Evolutionary conservation across 1,284 basidiomycete species (phyloP).

Genomic region (Sporisorium sorghi): DNA sequence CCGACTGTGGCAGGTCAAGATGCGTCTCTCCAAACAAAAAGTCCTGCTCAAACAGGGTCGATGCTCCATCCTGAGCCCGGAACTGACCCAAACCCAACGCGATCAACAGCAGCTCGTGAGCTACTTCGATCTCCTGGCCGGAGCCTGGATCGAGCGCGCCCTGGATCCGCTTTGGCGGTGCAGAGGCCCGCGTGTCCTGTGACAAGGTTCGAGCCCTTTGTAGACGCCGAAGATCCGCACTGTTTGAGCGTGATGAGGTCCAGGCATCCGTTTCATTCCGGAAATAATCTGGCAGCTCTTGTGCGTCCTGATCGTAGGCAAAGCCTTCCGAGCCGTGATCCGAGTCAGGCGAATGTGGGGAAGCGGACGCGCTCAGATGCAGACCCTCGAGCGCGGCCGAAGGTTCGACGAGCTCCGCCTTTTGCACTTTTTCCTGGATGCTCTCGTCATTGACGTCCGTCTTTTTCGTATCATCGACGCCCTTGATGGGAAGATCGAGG

Average conservation of each 20-base stretch:
- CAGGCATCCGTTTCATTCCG: constrained; percentile 8
- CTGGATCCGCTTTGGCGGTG: constrained; percentile 30
- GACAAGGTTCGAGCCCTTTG: constrained; percentile 28
- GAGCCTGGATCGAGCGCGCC: constrained; percentile 39
- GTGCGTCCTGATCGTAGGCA: constrained; percentile 52
- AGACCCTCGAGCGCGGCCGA: constrained; percentile 20
- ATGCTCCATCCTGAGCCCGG: constrained; percentile 55
- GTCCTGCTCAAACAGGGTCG: constrained; percentile 61
- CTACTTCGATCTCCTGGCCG: constrained; percentile 51
- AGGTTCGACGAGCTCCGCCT: constrained; percentile 1
- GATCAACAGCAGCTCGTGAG: constrained; percentile 58
- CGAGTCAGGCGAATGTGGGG: constrained; percentile 14
- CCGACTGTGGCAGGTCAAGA: constrained; percentile 22
- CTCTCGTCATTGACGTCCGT: background rate
- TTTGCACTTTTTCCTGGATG: background rate
- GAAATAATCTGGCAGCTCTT: constrained; percentile 46
- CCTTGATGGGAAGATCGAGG: constrained; percentile 48
- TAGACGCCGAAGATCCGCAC: constrained; percentile 13
- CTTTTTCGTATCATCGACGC: constrained; percentile 29
- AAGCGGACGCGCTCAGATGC: constrained; percentile 13
- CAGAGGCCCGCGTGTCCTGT: constrained; percentile 6
- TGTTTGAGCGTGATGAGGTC: background rate
- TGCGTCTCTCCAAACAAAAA: constrained; percentile 54
- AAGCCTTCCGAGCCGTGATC: constrained; percentile 35
- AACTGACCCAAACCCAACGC: constrained; percentile 62